Percentiles rank a stretch among this genome's conserved stretches.
Evolutionary conservation across 1,139 yeast genomes (phyloP).

Genomic region (Lodderomyces pseudojiufengensis): DNA sequence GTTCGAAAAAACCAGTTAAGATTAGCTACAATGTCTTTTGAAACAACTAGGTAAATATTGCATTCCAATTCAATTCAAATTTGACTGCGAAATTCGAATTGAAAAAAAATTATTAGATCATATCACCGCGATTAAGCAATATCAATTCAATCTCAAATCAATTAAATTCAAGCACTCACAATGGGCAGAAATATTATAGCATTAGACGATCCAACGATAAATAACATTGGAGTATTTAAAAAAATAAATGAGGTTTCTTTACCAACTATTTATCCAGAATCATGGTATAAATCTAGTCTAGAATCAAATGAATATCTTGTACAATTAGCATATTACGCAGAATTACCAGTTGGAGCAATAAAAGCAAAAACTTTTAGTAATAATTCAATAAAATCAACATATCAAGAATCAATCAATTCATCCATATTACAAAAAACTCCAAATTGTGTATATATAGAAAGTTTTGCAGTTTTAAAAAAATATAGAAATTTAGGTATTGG

Average conservation of each 20-base stretch:
- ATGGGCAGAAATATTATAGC: slow-evolving; percentile 38
- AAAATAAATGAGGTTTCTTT: slow-evolving; percentile 44
- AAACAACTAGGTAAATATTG: no score
- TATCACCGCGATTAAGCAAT: no score
- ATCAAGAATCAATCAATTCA: slow-evolving; percentile 19
- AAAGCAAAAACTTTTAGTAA: slow-evolving; percentile 46
- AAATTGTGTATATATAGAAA: slow-evolving; percentile 59
- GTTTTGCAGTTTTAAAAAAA: slow-evolving; percentile 60
- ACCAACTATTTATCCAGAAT: slow-evolving; percentile 41
- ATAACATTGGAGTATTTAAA: slow-evolving; percentile 52
- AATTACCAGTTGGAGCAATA: slow-evolving; percentile 70
- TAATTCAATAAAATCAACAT: slow-evolving; percentile 22
- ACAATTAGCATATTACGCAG: slow-evolving; percentile 53
- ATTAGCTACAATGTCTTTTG: no score
- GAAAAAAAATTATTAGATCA: no score
- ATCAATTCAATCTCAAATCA: no score
- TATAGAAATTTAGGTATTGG: slow-evolving; percentile 66
- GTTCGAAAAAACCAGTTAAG: no score
- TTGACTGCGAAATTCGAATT: no score
- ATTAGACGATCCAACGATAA: slow-evolving; percentile 53
- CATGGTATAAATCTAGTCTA: slow-evolving; percentile 43
- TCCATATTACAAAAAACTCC: slow-evolving; percentile 32
- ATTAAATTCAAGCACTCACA: not conserved
- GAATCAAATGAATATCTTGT: slow-evolving; percentile 29
- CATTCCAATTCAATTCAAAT: no score